These are phyloP conservation scores for Platanus orientalis DNA, from an alignment of 164 flowering plant species.

Conservation along the genomic window DNA sequence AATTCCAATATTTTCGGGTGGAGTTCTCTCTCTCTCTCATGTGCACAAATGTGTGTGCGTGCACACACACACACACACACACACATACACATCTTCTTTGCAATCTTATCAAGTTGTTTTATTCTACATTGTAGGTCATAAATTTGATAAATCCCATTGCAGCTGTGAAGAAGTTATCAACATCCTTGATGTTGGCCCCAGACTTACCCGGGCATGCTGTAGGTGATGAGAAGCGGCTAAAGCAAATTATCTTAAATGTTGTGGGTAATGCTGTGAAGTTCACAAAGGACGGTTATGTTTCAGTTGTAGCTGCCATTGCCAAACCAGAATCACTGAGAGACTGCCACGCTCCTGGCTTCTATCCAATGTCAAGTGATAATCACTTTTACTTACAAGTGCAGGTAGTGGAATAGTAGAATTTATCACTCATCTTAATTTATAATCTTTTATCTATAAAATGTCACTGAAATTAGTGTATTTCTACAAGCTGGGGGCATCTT, in stretches of 20 bases:
- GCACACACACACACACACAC: background rate
- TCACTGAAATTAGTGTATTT: no score
- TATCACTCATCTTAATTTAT: background rate
- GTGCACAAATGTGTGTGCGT: no score
- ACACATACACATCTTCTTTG: background rate
- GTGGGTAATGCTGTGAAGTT: slow-evolving; percentile 73
- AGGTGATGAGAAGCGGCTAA: slow-evolving; percentile 72
- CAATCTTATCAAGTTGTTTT: background rate
- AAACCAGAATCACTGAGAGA: slow-evolving; percentile 53
- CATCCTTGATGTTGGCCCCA: slow-evolving; percentile 39
- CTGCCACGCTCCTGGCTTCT: slow-evolving; percentile 44
- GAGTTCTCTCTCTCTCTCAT: no score
- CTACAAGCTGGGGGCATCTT: background rate
- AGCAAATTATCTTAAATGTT: slow-evolving; percentile 59
- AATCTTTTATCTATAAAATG: no score
- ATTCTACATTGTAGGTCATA: slow-evolving; percentile 35
- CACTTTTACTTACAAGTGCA: slow-evolving; percentile 60
- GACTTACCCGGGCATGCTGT: slow-evolving; percentile 55
- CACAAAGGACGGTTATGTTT: slow-evolving; percentile 59
- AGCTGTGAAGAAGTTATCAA: slow-evolving; percentile 51
- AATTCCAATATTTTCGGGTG: no score
- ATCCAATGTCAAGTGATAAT: slow-evolving; percentile 40
- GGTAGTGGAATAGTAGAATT: slow-evolving; percentile 29
- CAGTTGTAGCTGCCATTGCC: slow-evolving; percentile 48
- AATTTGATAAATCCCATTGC: slow-evolving; percentile 61